phyloP scores from a whole-genome alignment of 306 rosid genomes.

The Rosa multiflora region DNA sequence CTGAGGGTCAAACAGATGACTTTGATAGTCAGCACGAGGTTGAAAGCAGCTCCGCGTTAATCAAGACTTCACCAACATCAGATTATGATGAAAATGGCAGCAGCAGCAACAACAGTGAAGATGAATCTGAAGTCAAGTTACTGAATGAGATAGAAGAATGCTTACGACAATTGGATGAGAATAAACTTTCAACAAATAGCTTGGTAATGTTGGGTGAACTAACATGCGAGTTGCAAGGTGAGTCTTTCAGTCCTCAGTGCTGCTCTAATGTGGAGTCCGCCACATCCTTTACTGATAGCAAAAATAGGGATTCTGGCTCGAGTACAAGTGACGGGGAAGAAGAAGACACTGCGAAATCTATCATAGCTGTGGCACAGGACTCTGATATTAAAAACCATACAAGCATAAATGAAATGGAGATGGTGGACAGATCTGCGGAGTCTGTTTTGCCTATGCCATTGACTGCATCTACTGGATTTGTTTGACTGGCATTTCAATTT shows the following conservation, averaged over 20 bases:
- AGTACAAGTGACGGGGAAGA: constrained; percentile 46
- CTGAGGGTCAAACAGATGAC: constrained; percentile 54
- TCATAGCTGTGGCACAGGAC: constrained; percentile 31
- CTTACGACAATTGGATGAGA: constrained; percentile 57
- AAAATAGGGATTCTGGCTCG: constrained; percentile 39
- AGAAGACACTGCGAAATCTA: constrained; percentile 28
- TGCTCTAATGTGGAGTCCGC: constrained; percentile 43
- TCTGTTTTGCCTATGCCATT: constrained; percentile 27
- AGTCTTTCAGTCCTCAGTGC: constrained; percentile 36
- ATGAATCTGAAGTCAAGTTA: constrained; percentile 37
- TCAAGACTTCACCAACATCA: constrained; percentile 37
- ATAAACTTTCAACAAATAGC: constrained; percentile 22
- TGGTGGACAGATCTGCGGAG: constrained; percentile 40
- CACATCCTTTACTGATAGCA: constrained; percentile 42
- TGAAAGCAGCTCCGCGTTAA: constrained; percentile 58
- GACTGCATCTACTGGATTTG: constrained; percentile 12
- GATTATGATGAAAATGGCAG: constrained; percentile 41
- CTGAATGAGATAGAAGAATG: constrained; percentile 62
- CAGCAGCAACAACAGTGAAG: constrained; percentile 43
- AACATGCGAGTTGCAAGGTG: constrained; percentile 30
- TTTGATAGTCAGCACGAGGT: constrained; percentile 69
- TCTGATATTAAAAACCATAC: constrained; percentile 33
- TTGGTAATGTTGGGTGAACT: constrained; percentile 34
- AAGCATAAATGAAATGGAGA: constrained; percentile 39
- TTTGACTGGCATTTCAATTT: constrained; percentile 5